These are phyloP conservation scores for Brassica cretica DNA, from an alignment of 345 rosid genomes.

Conservation along the genomic window DNA sequence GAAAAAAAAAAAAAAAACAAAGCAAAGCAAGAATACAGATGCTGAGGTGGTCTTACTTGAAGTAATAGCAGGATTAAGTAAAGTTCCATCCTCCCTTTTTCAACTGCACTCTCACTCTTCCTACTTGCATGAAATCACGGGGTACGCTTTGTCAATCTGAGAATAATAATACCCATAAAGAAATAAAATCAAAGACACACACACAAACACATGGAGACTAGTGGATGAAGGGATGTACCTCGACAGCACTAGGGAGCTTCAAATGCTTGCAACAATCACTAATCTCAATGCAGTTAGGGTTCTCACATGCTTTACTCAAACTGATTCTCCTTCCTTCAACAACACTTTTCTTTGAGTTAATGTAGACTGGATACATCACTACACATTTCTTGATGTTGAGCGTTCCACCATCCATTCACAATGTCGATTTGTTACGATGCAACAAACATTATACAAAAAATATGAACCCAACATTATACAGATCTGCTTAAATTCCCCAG, in stretches of 20 bases:
- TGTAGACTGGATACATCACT: conserved; percentile 81
- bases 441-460: too few species aligned
- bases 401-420: conserved; percentile 41
- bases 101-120: conserved; percentile 77
- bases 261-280: conserved; percentile 78
- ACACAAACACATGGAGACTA: too few species aligned
- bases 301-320: conserved; percentile 73
- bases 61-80: conserved; percentile 70
- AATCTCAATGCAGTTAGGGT: conserved; percentile 78
- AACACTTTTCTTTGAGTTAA: conserved; percentile 87
- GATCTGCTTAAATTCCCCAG: too few species aligned
- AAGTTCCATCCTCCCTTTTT: conserved; percentile 83
- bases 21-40: too few species aligned
- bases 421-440: too few species aligned
- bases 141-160: conserved; percentile 86
- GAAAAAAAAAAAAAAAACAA: too few species aligned
- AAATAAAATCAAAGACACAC: neutral
- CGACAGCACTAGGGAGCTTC: conserved; percentile 68
- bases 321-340: conserved; percentile 84
- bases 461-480: too few species aligned
- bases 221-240: conserved; percentile 44
- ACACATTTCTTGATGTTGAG: conserved; percentile 68
- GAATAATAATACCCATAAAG: neutral
- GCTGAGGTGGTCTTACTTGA: conserved; percentile 53
- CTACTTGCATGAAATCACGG: conserved; percentile 89